phyloP scores from a whole-genome alignment of 75 land plant species.

The Picea glauca region DNA sequence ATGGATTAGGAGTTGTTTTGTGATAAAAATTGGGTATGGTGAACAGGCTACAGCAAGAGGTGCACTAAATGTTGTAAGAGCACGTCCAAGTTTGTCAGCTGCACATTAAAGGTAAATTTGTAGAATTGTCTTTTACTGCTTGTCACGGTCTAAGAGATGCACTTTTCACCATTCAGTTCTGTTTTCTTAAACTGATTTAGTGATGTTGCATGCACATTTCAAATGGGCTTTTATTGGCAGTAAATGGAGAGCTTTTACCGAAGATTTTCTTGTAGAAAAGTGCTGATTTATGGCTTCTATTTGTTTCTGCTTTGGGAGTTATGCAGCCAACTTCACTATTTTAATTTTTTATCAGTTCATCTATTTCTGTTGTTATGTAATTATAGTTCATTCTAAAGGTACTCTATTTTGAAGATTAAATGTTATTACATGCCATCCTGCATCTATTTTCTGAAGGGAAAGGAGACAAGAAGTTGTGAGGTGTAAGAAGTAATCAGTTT shows the following conservation, averaged over 20 bases:
- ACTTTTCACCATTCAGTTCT: neutral
- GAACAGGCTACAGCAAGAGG: constrained; percentile 88
- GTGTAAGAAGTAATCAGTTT: no score
- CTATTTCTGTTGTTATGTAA: neutral
- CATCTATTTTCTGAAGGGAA: neutral
- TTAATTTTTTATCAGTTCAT: neutral
- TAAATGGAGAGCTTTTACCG: neutral
- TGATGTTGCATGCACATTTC: neutral
- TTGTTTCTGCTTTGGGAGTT: neutral
- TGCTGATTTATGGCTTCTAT: neutral
- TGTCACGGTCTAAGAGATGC: neutral
- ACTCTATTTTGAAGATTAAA: neutral
- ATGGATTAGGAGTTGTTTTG: neutral
- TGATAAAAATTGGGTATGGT: neutral
- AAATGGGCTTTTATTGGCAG: neutral
- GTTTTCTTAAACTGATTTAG: neutral
- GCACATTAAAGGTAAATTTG: constrained; percentile 5
- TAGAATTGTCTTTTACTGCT: neutral
- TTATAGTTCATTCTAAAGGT: neutral
- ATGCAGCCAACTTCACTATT: neutral
- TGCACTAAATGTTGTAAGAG: constrained; percentile 74
- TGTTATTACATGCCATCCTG: neutral
- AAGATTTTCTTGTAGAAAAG: neutral
- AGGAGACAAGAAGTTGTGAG: neutral
- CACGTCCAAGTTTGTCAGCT: constrained; percentile 29